phyloP scores from a whole-genome alignment of 2,329 filamentous ascomycete genomes.

The Daldinia sp. region DNA sequence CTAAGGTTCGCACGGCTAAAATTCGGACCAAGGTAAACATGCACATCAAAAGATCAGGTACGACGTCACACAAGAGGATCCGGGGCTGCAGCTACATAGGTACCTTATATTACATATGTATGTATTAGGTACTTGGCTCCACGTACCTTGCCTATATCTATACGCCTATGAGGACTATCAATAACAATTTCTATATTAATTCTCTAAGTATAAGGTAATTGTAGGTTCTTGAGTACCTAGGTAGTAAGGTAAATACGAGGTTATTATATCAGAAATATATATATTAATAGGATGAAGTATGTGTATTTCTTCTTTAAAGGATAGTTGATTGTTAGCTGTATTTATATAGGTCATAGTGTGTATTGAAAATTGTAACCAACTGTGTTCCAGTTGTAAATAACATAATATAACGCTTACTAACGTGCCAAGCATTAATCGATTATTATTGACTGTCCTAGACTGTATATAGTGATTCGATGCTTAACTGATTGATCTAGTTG shows the following conservation, averaged over 20 bases:
- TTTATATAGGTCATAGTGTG: too few species aligned
- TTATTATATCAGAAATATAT: too few species aligned
- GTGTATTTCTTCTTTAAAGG: too few species aligned
- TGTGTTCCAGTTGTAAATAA: not conserved
- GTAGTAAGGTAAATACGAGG: too few species aligned
- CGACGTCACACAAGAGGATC: slow-evolving; percentile 24
- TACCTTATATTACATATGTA: too few species aligned
- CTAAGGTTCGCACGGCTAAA: slow-evolving; percentile 20
- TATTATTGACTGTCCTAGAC: not conserved
- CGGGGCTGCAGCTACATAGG: too few species aligned
- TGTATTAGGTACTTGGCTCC: not conserved
- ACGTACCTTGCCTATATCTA: not conserved
- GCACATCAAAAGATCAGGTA: not conserved
- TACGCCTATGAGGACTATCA: too few species aligned
- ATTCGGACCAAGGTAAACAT: slow-evolving; percentile 34
- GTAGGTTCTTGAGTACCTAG: too few species aligned
- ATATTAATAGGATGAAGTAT: too few species aligned
- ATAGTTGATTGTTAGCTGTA: too few species aligned
- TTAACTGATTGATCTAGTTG: not conserved
- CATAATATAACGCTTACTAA: not conserved
- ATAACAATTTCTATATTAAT: too few species aligned
- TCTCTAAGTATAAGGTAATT: too few species aligned
- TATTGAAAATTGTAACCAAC: not conserved
- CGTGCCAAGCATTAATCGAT: not conserved
- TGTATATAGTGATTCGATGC: not conserved